These are phyloP conservation scores for Trichopus zeylanicus DNA, from an alignment of 116 monocot genomes.

Conservation along the genomic window DNA sequence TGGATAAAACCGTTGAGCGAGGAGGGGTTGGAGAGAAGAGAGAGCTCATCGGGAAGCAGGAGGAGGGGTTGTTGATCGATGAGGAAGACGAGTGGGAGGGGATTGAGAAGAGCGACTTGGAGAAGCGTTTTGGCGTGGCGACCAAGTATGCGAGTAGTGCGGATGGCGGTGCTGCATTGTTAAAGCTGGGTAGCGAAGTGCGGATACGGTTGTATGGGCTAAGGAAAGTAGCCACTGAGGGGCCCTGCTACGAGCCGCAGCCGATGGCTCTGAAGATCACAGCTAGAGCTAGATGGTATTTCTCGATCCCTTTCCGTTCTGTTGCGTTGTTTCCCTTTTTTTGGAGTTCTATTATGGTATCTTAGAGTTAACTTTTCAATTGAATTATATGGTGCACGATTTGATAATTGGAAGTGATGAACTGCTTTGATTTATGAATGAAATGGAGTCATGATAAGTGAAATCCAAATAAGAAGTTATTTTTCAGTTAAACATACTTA, in stretches of 20 bases:
- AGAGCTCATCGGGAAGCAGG: background rate
- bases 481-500: no score
- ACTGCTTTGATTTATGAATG: no score
- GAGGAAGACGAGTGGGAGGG: constrained; percentile 45
- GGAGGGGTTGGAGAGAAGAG: background rate
- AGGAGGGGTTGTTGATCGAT: constrained; percentile 8
- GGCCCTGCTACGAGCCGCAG: constrained; percentile 42
- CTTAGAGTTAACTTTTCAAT: background rate
- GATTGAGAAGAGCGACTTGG: constrained; percentile 44
- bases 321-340: background rate
- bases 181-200: constrained; percentile 17
- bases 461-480: no score
- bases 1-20: background rate
- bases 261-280: constrained; percentile 55
- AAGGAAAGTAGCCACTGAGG: constrained; percentile 33
- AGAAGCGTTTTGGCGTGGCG: constrained; percentile 22
- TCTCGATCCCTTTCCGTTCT: background rate
- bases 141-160: constrained; percentile 10
- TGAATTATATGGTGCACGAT: no score
- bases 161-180: constrained; percentile 9
- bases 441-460: no score
- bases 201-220: constrained; percentile 32
- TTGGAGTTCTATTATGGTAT: background rate
- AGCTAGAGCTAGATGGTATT: constrained; percentile 58
- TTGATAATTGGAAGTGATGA: no score